Evolutionary conservation across 345 rosid species (phyloP).

Genomic region (Laguncularia racemosa): DNA sequence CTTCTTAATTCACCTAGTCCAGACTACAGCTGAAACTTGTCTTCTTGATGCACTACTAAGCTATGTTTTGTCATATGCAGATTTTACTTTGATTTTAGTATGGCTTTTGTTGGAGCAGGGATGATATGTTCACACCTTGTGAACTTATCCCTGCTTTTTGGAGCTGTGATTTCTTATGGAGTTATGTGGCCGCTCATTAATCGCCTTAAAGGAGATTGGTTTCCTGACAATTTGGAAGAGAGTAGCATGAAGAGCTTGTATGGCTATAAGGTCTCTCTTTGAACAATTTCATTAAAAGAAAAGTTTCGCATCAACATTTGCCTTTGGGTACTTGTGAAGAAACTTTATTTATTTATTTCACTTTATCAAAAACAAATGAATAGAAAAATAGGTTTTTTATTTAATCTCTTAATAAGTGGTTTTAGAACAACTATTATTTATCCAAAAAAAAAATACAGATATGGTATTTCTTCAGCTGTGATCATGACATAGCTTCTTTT

Average conservation of each 20-base stretch:
- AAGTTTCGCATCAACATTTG: no score
- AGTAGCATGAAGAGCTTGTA: constrained; percentile 77
- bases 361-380: background rate
- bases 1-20: background rate
- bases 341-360: background rate
- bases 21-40: background rate
- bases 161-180: constrained; percentile 77
- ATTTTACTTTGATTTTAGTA: constrained; percentile 78
- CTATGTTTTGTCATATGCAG: constrained; percentile 17
- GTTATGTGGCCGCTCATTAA: constrained; percentile 87
- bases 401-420: no score
- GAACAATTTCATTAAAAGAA: no score
- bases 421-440: no score
- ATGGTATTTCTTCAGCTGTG: no score
- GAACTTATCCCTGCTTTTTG: constrained; percentile 74
- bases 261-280: constrained; percentile 69
- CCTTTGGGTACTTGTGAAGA: no score
- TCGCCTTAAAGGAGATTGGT: constrained; percentile 73
- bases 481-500: background rate
- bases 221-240: constrained; percentile 46
- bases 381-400: no score
- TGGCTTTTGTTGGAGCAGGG: constrained; percentile 88
- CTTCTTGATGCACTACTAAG: background rate
- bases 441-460: no score
- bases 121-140: constrained; percentile 93